phyloP scores from a whole-genome alignment of 106 monocot species.

The Hemerocallis citrina region DNA sequence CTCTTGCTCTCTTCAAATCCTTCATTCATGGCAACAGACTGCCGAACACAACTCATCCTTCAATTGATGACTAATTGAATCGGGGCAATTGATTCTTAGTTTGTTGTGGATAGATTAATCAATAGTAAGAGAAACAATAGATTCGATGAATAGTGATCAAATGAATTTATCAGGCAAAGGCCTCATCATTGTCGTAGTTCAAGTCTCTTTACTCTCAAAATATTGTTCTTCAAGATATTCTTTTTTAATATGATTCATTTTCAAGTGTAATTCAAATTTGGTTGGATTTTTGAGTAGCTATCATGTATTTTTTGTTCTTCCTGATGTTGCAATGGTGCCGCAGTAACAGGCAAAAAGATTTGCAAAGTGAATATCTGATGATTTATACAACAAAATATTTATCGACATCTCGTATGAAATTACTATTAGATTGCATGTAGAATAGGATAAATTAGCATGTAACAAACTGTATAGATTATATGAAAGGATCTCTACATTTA shows the following conservation, averaged over 20 bases:
- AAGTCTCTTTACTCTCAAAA: not conserved
- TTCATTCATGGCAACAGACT: slow-evolving; percentile 50
- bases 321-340: no score
- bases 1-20: slow-evolving; percentile 61
- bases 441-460: no score
- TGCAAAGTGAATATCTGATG: no score
- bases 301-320: no score
- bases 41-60: slow-evolving; percentile 54
- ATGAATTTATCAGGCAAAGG: not conserved
- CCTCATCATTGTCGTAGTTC: not conserved
- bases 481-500: no score
- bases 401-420: no score
- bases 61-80: slow-evolving; percentile 11
- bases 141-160: not conserved
- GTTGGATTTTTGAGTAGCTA: not conserved
- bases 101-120: slow-evolving; percentile 1
- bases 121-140: not conserved
- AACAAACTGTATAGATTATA: no score
- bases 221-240: slow-evolving; percentile 6
- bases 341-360: no score
- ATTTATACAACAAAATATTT: no score
- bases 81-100: not conserved
- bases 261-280: not conserved
- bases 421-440: no score
- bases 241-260: slow-evolving; percentile 6